Evolutionary conservation across 345 rosid genomes (phyloP).

Genomic region (Populus deltoides): DNA sequence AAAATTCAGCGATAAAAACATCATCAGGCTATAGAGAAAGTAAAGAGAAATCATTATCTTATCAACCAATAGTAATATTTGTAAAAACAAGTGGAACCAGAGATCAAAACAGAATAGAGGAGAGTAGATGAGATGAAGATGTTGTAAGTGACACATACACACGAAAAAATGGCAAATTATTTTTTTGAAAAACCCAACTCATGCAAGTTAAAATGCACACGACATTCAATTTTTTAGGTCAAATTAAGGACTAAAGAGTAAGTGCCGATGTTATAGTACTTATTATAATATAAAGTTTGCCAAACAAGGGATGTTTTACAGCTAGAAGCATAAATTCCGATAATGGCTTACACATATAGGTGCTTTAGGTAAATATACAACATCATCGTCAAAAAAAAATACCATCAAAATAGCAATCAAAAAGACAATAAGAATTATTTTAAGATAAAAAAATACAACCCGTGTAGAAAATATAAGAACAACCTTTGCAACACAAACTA

Average conservation of each 20-base stretch:
- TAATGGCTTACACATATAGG: background rate
- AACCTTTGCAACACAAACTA: background rate
- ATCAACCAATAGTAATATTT: background rate
- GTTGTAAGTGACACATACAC: background rate
- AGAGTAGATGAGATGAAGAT: background rate
- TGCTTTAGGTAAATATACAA: background rate
- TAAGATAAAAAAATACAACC: background rate
- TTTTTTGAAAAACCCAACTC: background rate
- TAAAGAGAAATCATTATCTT: background rate
- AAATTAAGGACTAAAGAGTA: background rate
- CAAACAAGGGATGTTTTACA: background rate
- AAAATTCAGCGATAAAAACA: constrained; percentile 13
- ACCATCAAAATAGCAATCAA: background rate
- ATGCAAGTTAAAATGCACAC: background rate
- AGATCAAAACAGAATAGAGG: background rate
- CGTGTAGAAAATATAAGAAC: background rate
- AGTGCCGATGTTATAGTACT: background rate
- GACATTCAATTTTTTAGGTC: background rate
- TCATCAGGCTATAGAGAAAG: background rate
- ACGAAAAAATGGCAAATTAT: too few species aligned
- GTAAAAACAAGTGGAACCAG: background rate
- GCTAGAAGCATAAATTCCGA: background rate
- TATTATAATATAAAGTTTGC: background rate
- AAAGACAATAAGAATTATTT: background rate
- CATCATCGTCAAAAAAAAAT: background rate